Conservation (phyloP, 2,329 filamentous ascomycete genomes). For the Tolypocladium nubicola region DNA sequence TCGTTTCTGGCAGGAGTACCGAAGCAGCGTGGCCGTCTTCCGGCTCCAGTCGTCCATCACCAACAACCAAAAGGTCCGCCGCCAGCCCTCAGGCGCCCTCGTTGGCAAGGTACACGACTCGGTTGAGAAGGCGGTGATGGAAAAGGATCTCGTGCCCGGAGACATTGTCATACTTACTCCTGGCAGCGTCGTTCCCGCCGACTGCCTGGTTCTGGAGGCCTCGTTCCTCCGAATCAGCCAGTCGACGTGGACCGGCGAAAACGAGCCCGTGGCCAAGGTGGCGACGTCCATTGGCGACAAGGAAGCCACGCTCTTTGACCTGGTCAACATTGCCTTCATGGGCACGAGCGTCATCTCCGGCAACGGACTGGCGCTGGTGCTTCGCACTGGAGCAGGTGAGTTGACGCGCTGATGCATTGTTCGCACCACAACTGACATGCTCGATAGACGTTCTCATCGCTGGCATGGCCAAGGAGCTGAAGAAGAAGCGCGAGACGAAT, state of each 20-base stretch:
- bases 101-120: not conserved
- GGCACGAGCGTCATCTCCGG: constrained; percentile 17
- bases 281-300: constrained; percentile 8
- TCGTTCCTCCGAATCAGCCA: constrained; percentile 16
- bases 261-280: constrained; percentile 12
- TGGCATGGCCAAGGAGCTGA: constrained; percentile 14
- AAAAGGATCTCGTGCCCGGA: constrained; percentile 12
- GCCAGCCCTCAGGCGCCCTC: constrained; percentile 1
- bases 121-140: constrained; percentile 2
- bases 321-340: constrained; percentile 15
- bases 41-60: constrained; percentile 14
- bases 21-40: constrained; percentile 14
- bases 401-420: not conserved
- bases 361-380: constrained; percentile 12
- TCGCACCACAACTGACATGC: not conserved
- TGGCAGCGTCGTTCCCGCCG: constrained; percentile 15
- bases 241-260: constrained; percentile 20
- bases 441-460: constrained; percentile 13
- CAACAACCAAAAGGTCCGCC: constrained; percentile 10
- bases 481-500: constrained; percentile 12
- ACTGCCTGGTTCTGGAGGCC: constrained; percentile 15
- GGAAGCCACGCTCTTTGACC: constrained; percentile 11
- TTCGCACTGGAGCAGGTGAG: constrained; percentile 11
- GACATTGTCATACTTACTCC: constrained; percentile 12
- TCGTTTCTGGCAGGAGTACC: constrained; percentile 17